Base-by-base conservation (phyloP, 352 stramenopile species). In the Globisporangium middletonii region DNA sequence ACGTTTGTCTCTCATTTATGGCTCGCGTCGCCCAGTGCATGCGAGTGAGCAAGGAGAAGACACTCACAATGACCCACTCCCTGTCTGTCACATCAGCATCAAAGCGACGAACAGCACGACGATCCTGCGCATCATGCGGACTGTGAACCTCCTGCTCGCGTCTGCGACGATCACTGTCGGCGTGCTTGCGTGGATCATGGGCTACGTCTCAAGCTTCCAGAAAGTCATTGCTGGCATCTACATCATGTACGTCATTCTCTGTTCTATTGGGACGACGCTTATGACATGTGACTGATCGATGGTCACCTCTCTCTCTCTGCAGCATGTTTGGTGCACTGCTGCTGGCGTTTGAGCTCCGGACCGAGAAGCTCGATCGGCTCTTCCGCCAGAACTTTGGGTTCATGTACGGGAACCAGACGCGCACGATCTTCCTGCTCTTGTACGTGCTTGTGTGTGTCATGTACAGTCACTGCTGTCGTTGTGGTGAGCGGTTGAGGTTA, bases 381-480 rank as follows among this genome's bases (percentile, higher is more conserved):
- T 71, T 93, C 69, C 85, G 85, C 62, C 65, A 72, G 45, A 95
- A 95, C 76, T 92, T 95, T 70, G 85, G 85, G 48, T 95, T 95
- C 63, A 95, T 95, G 85, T 95, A 93, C 63, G 85, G 82, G 69
- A 90, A 93, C 75, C 83, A 83, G 68, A 93, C 85, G 52, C 85
- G 85, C 67, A 95, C 85, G 13, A 83, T 89, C 43, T 95, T 95
- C 63, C 69, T 94, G 30, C 68, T 94, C 58, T 94, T 94, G 84
- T 94, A 84, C 53, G 79, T 83, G 5, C 9, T 11, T 6, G 7
- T 11, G 8, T 35, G 30, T 38, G 33, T 19, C 18, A 13, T n/a
- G 41, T 45, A 45, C 18, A n/a, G 38, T 12, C 4, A 13, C 16
- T 45, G 41, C 41, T 18, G 18, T 16, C n/a, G 41, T 8, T 45